These are phyloP conservation scores for Geotrichum macrosporum DNA, from an alignment of 1,139 yeast genomes.

Conservation along the genomic window DNA sequence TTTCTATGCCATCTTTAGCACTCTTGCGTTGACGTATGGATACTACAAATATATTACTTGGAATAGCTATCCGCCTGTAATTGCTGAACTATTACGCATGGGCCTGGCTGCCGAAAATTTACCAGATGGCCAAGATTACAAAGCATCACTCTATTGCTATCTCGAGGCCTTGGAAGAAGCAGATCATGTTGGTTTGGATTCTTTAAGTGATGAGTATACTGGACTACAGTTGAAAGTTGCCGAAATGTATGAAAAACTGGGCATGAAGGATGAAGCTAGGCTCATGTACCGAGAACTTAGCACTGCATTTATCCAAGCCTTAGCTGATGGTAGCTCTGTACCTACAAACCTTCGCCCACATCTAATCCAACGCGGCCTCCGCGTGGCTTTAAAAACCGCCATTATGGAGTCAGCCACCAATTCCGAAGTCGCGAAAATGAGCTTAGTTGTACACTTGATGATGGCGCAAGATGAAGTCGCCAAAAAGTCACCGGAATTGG, in stretches of 20 bases:
- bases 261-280: slow-evolving; percentile 58
- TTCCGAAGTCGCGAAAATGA: slow-evolving; percentile 53
- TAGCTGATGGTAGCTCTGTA: slow-evolving; percentile 37
- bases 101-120: slow-evolving; percentile 75
- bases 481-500: slow-evolving; percentile 33
- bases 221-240: slow-evolving; percentile 83
- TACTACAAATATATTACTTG: slow-evolving; percentile 25
- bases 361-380: slow-evolving; percentile 63
- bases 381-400: slow-evolving; percentile 64
- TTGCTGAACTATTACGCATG: slow-evolving; percentile 63
- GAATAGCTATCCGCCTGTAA: slow-evolving; percentile 48
- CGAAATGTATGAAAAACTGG: slow-evolving; percentile 74
- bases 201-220: slow-evolving; percentile 65
- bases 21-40: slow-evolving; percentile 5
- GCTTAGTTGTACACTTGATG: slow-evolving; percentile 59
- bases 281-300: slow-evolving; percentile 64
- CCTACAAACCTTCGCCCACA: slow-evolving; percentile 45
- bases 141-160: slow-evolving; percentile 65
- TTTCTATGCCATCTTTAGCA: not conserved
- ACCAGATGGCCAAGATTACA: slow-evolving; percentile 43
- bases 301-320: slow-evolving; percentile 55
- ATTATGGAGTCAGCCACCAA: slow-evolving; percentile 49
- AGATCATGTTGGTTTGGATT: slow-evolving; percentile 35
- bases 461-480: slow-evolving; percentile 61
- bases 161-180: slow-evolving; percentile 51